These are phyloP conservation scores for Komagataella mondaviorum DNA, from an alignment of 805 yeast species.

Conservation along the genomic window DNA sequence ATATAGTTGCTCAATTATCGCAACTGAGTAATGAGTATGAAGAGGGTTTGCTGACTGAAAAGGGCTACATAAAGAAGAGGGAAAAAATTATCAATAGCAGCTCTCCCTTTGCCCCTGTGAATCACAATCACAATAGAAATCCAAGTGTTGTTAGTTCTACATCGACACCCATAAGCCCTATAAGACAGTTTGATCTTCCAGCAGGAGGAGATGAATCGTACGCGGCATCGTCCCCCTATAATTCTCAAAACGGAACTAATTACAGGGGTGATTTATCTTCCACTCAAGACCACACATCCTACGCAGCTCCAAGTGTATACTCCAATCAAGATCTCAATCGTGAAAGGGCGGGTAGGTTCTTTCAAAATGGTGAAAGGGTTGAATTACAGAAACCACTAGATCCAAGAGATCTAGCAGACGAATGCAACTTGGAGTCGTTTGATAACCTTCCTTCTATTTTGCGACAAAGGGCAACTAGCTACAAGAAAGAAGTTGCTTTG, in stretches of 20 bases:
- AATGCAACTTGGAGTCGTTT: constrained; percentile 25
- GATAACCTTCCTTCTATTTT: constrained; percentile 62
- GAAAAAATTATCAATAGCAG: constrained; percentile 19
- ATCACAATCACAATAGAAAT: not conserved
- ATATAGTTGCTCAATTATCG: constrained; percentile 21
- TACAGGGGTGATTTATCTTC: not conserved
- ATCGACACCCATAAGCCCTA: not conserved
- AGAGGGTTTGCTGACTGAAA: constrained; percentile 63
- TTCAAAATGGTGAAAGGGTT: constrained; percentile 10
- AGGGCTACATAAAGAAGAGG: constrained; percentile 56
- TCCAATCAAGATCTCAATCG: not conserved
- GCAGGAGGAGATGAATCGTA: not conserved
- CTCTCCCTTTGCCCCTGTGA: not conserved
- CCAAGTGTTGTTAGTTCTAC: not conserved
- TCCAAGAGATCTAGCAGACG: constrained; percentile 36
- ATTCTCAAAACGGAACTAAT: not conserved
- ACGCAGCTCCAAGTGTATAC: not conserved
- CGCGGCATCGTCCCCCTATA: not conserved
- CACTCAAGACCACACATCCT: not conserved
- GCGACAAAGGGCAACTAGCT: constrained; percentile 55
- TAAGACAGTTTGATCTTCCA: not conserved
- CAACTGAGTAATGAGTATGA: constrained; percentile 35
- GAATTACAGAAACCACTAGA: constrained; percentile 46
- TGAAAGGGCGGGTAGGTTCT: not conserved
- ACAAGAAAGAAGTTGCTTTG: constrained; percentile 59